Conservation (phyloP, 2,329 filamentous ascomycete species). For the Chalaropsis ovoidea region DNA sequence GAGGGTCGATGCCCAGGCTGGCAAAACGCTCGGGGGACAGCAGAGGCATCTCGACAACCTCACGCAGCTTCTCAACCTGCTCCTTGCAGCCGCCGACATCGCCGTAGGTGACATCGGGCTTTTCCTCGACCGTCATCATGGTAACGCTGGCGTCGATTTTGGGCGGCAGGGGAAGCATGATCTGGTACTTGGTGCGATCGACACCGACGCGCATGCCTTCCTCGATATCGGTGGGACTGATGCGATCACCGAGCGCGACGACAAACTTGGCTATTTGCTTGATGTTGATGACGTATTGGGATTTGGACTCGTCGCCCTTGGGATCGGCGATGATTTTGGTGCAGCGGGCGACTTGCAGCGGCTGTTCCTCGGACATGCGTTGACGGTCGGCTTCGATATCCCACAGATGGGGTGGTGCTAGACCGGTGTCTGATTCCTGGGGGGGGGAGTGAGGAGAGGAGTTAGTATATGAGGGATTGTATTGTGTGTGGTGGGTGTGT, state of each 20-base stretch:
- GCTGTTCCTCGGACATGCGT: constrained; percentile 97
- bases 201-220: constrained; percentile 98
- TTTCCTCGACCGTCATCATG: constrained; percentile 99
- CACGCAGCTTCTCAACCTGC: constrained; percentile 96
- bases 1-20: constrained; percentile 96
- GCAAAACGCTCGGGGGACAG: constrained; percentile 95
- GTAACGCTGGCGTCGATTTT: constrained; percentile 99
- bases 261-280: constrained; percentile 99
- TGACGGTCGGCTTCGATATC: constrained; percentile 95
- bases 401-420: constrained; percentile 97
- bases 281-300: constrained; percentile 99
- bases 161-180: constrained; percentile 85
- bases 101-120: constrained; percentile 97
- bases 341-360: constrained; percentile 91
- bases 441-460: background rate
- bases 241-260: constrained; percentile 90
- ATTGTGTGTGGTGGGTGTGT: background rate
- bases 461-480: background rate
- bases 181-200: constrained; percentile 98
- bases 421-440: constrained; percentile 93
- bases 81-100: constrained; percentile 99
- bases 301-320: constrained; percentile 85
- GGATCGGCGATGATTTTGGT: constrained; percentile 99
- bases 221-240: constrained; percentile 97
- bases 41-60: constrained; percentile 97